Evolutionary conservation across 2,329 filamentous ascomycete species (phyloP).

Genomic region (Aspergillus intermedius): DNA sequence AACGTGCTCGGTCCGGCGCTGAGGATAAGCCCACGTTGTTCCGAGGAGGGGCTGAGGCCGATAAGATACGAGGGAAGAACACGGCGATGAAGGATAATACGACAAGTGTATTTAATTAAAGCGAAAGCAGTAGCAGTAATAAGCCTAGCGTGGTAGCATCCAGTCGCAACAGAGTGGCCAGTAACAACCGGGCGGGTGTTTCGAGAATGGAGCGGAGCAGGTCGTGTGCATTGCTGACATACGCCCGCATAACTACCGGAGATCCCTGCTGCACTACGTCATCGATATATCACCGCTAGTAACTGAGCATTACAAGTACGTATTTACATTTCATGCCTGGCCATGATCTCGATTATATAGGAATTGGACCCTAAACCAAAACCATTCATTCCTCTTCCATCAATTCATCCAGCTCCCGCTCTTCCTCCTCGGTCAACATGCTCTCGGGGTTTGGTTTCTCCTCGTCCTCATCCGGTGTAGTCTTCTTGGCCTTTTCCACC

Average conservation of each 20-base stretch:
- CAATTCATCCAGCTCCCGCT: constrained; percentile 82
- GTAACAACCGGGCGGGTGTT: not conserved
- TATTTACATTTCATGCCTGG: too few relatives aligned
- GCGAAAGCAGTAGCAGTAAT: not conserved
- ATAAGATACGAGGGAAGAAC: constrained; percentile 6
- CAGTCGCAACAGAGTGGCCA: too few relatives aligned
- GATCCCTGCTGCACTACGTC: constrained; percentile 28
- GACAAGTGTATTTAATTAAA: not conserved
- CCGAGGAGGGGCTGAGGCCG: constrained; percentile 6
- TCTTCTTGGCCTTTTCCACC: constrained; percentile 42
- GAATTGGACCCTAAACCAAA: not conserved
- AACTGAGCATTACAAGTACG: too few relatives aligned
- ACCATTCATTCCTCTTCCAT: constrained; percentile 60
- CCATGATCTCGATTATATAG: not conserved
- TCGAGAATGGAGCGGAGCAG: constrained; percentile 1
- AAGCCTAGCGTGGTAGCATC: not conserved
- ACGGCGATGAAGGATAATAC: not conserved
- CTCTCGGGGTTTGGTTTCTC: constrained; percentile 43
- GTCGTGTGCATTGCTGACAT: not conserved
- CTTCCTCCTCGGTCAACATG: constrained; percentile 76
- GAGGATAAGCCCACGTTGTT: constrained; percentile 10
- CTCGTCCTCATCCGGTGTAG: constrained; percentile 42
- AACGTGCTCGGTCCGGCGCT: constrained; percentile 5
- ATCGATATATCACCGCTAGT: constrained; percentile 18
- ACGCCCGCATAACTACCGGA: constrained; percentile 6